Evolutionary conservation across 345 rosid species (phyloP).

Genomic region (Raphanus sativus): DNA sequence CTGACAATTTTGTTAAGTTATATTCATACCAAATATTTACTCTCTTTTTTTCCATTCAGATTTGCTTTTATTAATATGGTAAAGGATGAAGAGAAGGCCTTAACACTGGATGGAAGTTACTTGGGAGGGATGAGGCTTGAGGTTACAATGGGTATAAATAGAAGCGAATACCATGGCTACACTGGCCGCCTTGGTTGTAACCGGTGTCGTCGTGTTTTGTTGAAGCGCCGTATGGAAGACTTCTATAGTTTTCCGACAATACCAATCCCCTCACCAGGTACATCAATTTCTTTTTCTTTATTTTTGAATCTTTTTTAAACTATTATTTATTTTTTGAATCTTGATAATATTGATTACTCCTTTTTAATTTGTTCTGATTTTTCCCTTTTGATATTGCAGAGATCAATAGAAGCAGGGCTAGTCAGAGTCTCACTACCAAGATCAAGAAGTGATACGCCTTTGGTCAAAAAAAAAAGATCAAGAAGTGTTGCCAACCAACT

Average conservation of each 20-base stretch:
- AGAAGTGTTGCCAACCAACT: neutral
- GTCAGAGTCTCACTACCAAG: neutral
- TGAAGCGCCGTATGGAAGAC: neutral
- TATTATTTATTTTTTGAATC: neutral
- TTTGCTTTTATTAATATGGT: conserved; percentile 56
- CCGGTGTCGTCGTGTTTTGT: neutral
- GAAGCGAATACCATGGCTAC: neutral
- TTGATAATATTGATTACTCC: neutral
- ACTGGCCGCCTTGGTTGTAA: neutral
- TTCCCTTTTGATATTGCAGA: neutral
- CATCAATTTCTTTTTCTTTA: neutral
- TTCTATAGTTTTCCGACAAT: neutral
- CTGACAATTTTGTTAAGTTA: neutral
- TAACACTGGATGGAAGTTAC: conserved; percentile 52
- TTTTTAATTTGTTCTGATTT: neutral
- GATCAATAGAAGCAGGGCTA: neutral
- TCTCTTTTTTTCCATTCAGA: conserved; percentile 38
- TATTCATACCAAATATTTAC: neutral
- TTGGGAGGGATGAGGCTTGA: conserved; percentile 42
- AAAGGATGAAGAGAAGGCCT: conserved; percentile 47
- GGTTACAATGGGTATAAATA: conserved; percentile 57
- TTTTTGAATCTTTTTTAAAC: neutral
- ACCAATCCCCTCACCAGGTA: neutral
- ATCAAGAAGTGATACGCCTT: no score
- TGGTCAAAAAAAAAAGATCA: no score